A percentile compares a stretch with the other conserved stretches of the same genome.
phyloP scores from a whole-genome alignment of 1,139 yeast genomes.

The Saccharomycopsis crataegensis region DNA sequence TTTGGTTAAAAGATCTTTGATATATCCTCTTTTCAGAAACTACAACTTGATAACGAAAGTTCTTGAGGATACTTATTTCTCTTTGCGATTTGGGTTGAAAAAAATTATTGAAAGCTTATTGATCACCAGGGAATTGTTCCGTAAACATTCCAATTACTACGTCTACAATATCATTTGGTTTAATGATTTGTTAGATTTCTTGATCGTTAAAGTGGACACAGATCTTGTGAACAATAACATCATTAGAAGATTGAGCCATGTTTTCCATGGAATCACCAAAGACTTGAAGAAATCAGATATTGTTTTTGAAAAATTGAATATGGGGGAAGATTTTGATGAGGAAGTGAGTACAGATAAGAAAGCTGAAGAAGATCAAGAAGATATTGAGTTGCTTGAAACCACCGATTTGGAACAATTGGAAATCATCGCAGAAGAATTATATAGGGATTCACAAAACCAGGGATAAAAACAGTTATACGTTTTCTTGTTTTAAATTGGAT shows the following conservation, averaged over 20 bases:
- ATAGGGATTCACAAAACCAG: not conserved
- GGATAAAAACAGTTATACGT: no score
- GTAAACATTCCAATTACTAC: slow-evolving; percentile 80
- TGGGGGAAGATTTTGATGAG: slow-evolving; percentile 24
- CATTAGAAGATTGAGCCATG: slow-evolving; percentile 56
- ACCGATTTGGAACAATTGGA: slow-evolving; percentile 11
- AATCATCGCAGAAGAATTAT: slow-evolving; percentile 14
- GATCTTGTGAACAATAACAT: slow-evolving; percentile 37
- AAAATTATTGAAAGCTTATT: slow-evolving; percentile 53
- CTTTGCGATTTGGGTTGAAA: slow-evolving; percentile 63
- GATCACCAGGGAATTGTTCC: slow-evolving; percentile 61
- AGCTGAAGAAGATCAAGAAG: slow-evolving; percentile 2
- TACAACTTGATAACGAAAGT: slow-evolving; percentile 50
- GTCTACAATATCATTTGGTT: slow-evolving; percentile 76
- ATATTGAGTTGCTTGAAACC: slow-evolving; percentile 11
- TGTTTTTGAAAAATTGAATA: slow-evolving; percentile 32
- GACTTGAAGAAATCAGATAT: slow-evolving; percentile 27
- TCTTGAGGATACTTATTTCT: slow-evolving; percentile 70
- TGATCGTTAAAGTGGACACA: slow-evolving; percentile 48
- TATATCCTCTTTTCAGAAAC: slow-evolving; percentile 75
- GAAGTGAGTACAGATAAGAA: not conserved
- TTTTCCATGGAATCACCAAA: slow-evolving; percentile 36
- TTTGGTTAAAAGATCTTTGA: slow-evolving; percentile 61
- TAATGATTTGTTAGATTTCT: slow-evolving; percentile 78
- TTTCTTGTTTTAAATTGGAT: no score